Base-by-base conservation (phyloP, 768 basidiomycete genomes). In the Suillus sp. region DNA sequence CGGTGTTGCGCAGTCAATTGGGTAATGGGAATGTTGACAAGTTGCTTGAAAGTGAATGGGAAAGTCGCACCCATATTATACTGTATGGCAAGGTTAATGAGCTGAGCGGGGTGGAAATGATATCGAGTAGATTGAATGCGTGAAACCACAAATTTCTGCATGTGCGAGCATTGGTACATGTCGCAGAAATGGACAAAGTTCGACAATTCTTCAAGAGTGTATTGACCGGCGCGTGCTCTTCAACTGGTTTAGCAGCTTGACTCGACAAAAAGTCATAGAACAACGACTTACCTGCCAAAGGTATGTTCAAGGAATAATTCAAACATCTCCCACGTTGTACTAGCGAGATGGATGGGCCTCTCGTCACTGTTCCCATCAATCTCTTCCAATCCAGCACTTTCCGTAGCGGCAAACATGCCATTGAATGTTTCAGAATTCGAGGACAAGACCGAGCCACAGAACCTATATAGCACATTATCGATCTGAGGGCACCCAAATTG, bases 61-160 rank as follows among this genome's bases (percentile, higher is more conserved):
- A 63, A 63, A 27, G 60, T 8, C 10, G 22, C 38, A 2, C 27
- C 8, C 9, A n/a, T 20, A 16, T 63, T 14, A 58, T 51, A 63
- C 47, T 22, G 51, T 35, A 59, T 5, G 34, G 58, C 47, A 11
- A 63, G 57, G 35, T 45, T 11, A 10, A 59, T 38, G 38, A 60
- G 57, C 47, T 59, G 42, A 25, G 38, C 18, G 4, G 62, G 57
- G 34, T 63, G 34, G 22, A 59, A 59, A 53, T 35, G 62, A 47
- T n/a, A 43, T 4, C 1, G 25, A 7, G 20, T 38, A 22, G 40
- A 11, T 1, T 45, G 27, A 25, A 59, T 38, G 35, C n/a, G 8
- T 6, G 40, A 40, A 42, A 59, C 3, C 1, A 34, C 34, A 4
- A 53, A 61, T 18, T 47, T 25, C 9, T 3, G 10, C 3, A 9